Percentiles rank a stretch among this genome's conserved stretches.
Evolutionary conservation across 78 protist genomes (phyloP).

Genomic region (Dictyostelium brefeldianum): DNA sequence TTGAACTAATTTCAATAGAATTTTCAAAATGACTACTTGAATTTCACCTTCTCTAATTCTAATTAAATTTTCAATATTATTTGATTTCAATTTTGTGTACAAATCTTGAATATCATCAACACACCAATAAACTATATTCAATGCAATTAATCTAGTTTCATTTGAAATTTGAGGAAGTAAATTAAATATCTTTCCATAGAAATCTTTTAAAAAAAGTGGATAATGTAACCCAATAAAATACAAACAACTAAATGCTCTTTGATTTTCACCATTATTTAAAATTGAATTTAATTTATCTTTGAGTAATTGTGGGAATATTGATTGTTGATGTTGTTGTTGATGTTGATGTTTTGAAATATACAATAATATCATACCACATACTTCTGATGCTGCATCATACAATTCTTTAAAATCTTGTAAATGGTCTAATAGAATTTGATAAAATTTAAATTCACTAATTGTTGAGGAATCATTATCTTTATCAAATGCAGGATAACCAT

Average conservation of each 20-base stretch:
- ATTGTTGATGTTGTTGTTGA: slow-evolving; percentile 28
- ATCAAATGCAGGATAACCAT: slow-evolving; percentile 60
- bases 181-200: slow-evolving; percentile 33
- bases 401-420: slow-evolving; percentile 57
- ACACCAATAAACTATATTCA: slow-evolving; percentile 56
- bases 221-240: slow-evolving; percentile 71
- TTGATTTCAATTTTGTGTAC: slow-evolving; percentile 42
- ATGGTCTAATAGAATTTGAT: slow-evolving; percentile 44
- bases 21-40: slow-evolving; percentile 32
- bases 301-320: slow-evolving; percentile 24
- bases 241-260: slow-evolving; percentile 64
- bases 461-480: not conserved
- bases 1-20: slow-evolving; percentile 26
- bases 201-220: slow-evolving; percentile 13
- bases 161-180: slow-evolving; percentile 38
- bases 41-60: slow-evolving; percentile 69
- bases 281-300: slow-evolving; percentile 39
- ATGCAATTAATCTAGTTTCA: slow-evolving; percentile 39
- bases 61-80: slow-evolving; percentile 46
- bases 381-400: slow-evolving; percentile 65
- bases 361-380: slow-evolving; percentile 72
- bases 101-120: slow-evolving; percentile 58
- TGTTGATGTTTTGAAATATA: slow-evolving; percentile 31
- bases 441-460: slow-evolving; percentile 59
- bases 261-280: slow-evolving; percentile 20